Percentiles rank a stretch among this genome's conserved stretches.
phyloP scores from a whole-genome alignment of 73 alveolate species.

The Paraurostyla sp. region DNA sequence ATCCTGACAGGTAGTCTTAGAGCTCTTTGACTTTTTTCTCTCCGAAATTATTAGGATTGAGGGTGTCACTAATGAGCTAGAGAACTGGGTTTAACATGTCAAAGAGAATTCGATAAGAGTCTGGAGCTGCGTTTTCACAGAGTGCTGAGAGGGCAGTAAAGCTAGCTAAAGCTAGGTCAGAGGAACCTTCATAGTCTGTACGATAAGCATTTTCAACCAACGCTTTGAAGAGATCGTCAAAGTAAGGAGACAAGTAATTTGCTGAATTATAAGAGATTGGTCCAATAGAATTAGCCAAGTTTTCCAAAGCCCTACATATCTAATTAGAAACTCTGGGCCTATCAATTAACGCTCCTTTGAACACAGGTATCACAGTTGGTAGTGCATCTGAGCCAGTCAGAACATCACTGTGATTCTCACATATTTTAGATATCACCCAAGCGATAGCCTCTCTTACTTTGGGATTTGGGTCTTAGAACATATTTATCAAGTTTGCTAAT shows the following conservation, averaged over 20 bases:
- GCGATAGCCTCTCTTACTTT: conserved; percentile 69
- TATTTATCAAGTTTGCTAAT: not conserved
- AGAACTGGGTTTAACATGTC: conserved; percentile 40
- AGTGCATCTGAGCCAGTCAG: not conserved
- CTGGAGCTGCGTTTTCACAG: conserved; percentile 58
- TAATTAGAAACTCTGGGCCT: conserved; percentile 60
- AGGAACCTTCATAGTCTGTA: conserved; percentile 14
- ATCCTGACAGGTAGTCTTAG: conserved; percentile 59
- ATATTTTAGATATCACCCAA: conserved; percentile 72
- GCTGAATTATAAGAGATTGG: too few relatives aligned
- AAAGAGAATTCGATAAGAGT: not conserved
- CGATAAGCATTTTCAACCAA: conserved; percentile 59
- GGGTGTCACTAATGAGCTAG: conserved; percentile 28
- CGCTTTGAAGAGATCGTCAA: conserved; percentile 8
- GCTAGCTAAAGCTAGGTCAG: conserved; percentile 55
- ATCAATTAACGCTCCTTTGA: conserved; percentile 46
- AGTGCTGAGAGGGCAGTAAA: conserved; percentile 60
- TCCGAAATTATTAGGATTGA: not conserved
- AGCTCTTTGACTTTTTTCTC: conserved; percentile 47
- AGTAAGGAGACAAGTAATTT: conserved; percentile 22
- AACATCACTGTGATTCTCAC: conserved; percentile 66
- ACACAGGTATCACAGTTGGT: not conserved
- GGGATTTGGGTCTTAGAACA: conserved; percentile 53
- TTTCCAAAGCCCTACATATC: conserved; percentile 42
- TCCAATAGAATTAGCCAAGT: conserved; percentile 21